Evolutionary conservation across 2,329 filamentous ascomycete genomes (phyloP), one percentile per base, ranked within the genome.

Genomic region (Diaporthe longicolla): DNA sequence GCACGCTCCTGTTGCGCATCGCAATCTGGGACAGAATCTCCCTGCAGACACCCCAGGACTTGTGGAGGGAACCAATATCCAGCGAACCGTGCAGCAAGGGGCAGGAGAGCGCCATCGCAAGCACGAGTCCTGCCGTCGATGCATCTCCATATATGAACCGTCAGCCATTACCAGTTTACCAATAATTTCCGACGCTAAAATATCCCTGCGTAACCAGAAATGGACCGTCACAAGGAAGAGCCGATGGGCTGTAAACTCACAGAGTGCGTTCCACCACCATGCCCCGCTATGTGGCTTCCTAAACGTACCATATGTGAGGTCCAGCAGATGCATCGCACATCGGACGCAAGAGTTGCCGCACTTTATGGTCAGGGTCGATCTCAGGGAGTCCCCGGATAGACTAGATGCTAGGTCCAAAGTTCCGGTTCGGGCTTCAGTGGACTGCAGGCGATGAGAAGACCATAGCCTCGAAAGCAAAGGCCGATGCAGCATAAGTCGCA

Each of bases 261-360:
- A 78, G 6, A 78, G 70, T 1, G 72, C 77, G 70, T 78, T 76
- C 77, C 77, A 78, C 74, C 77, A 78, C 77, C 77, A 78, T 17
- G 76, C 77, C 7, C 72, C 76, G 9, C 75, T 75, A 10, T 65
- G 72, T 48, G 74, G 73, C 1, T 76, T 76, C 17, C 71, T 70
- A 26, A 77, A 78, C 1, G 76, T 77, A 15, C 54, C n/a, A 40
- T 77, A 71, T 17, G 77, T 76, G n/a, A 77, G 71, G 15, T 77
- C 76, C 21, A 78, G 73, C 43, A 78, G 57, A 32, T 76, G 75
- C 55, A 74, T 75, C 4, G 77, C 77, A 4, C 75, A 63, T 2
- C 68, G 58, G 15, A 78, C 66, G 17, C 77, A 78, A 21, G 77
- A 74, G 35, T 57, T 77, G 29, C 73, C 75, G 54, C 76, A 78